phyloP scores from a whole-genome alignment of 225 moss, liverwort and hornwort species.

The Anthoceros angustus region DNA sequence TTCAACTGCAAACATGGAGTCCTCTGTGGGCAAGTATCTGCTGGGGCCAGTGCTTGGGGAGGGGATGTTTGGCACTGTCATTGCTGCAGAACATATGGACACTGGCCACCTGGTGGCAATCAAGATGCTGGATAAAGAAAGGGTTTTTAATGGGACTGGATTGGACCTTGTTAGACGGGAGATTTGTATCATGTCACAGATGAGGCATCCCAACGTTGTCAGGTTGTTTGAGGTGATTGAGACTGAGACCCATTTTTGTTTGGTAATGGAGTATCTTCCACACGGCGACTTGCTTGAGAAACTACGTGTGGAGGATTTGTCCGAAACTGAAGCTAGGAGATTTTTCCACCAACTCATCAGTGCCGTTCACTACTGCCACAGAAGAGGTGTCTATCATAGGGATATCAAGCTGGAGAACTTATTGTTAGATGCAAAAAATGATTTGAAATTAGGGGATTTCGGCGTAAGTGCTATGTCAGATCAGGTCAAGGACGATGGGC shows the following conservation, averaged over 20 bases:
- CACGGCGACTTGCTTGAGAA: not conserved
- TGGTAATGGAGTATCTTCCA: not conserved
- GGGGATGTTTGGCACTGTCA: not conserved
- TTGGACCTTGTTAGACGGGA: not conserved
- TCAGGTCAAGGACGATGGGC: conserved; percentile 14
- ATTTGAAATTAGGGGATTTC: conserved; percentile 12
- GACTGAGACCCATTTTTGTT: not conserved
- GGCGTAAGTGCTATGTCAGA: not conserved
- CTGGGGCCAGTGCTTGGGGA: not conserved
- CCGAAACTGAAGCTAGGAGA: not conserved
- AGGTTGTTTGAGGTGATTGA: no score
- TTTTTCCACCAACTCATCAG: not conserved
- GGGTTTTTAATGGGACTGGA: not conserved
- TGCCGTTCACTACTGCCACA: not conserved
- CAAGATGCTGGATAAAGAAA: not conserved
- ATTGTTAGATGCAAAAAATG: not conserved
- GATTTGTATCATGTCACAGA: no score
- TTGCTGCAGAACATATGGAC: not conserved
- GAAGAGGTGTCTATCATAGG: not conserved
- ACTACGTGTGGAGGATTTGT: not conserved
- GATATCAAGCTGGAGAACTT: conserved; percentile 1
- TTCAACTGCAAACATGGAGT: no score
- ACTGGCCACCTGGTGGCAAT: not conserved
- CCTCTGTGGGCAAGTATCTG: no score
- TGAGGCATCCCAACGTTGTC: no score